Conservation (phyloP, 208 protist species). For the Leishmania amazonensis region DNA sequence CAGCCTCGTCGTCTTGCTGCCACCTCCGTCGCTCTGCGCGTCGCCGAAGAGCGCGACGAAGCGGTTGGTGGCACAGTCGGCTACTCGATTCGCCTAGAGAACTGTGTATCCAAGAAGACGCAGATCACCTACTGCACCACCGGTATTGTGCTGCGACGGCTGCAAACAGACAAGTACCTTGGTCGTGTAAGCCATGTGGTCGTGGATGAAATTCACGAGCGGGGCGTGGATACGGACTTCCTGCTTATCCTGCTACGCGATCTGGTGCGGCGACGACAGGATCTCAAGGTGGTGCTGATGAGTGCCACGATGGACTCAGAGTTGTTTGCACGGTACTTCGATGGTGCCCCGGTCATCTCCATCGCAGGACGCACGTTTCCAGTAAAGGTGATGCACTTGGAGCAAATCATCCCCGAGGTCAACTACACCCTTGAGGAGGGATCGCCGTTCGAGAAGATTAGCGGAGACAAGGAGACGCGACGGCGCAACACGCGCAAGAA, state of each 20-base stretch:
- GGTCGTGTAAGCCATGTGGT: slow-evolving; percentile 91
- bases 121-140: slow-evolving; percentile 95
- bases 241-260: slow-evolving; percentile 93
- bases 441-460: slow-evolving; percentile 74
- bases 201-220: slow-evolving; percentile 97
- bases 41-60: slow-evolving; percentile 93
- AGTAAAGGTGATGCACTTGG: slow-evolving; percentile 93
- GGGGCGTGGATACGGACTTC: slow-evolving; percentile 97
- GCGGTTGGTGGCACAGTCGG: slow-evolving; percentile 90
- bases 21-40: slow-evolving; percentile 92
- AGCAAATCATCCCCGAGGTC: slow-evolving; percentile 91
- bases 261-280: slow-evolving; percentile 63
- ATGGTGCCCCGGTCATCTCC: slow-evolving; percentile 81
- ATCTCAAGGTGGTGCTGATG: slow-evolving; percentile 95
- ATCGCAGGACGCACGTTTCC: slow-evolving; percentile 96
- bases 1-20: slow-evolving; percentile 94
- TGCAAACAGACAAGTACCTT: slow-evolving; percentile 90
- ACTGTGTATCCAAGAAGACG: slow-evolving; percentile 80
- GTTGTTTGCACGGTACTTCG: slow-evolving; percentile 94
- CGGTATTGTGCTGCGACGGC: slow-evolving; percentile 91
- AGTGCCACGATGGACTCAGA: slow-evolving; percentile 95
- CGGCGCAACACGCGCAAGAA: slow-evolving; percentile 80
- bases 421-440: slow-evolving; percentile 83
- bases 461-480: slow-evolving; percentile 39
- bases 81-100: slow-evolving; percentile 95